Base-by-base conservation (phyloP, 2,329 filamentous ascomycete species). In the Emmonsia crescens region DNA sequence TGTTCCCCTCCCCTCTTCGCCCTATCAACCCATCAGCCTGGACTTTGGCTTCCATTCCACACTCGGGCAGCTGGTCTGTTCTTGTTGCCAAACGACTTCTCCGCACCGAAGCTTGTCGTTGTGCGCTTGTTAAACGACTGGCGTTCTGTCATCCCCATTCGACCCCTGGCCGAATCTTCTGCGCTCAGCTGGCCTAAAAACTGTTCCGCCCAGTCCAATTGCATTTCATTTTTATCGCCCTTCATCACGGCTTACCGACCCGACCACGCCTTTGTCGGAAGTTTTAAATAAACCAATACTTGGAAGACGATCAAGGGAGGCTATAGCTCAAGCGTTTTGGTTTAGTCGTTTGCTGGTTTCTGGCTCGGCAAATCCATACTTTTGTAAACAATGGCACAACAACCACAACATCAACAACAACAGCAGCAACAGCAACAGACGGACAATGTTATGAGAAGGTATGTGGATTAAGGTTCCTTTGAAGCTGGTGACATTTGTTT, bases 361-460 rank as follows among this genome's bases (percentile, higher is more conserved):
- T 59, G 57, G 24, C 52, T 51, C 44, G 33, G 57, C 44, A 19
- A 49, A 16, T 19, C 21, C 42, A 40, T 24, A 52, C 21, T 5
- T 60, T 54, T 48, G 51, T 19, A 54, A 55, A 67, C 29, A 65
- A 81, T 81, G 79, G 71, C 77, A 44, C 75, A 73, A 69, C 79
- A 73, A 69, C 73, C 76, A 66, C 42, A 46, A 9, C 33, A 36
- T n/a, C n/a, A 36, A 38, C 36, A 38, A 14, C 36, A 38, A 14
- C 42, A 46, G 4, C 42, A n/a, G 5, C 42, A 46, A 40, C 75
- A 73, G 68, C 79, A 73, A 68, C 73, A 76, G 66, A 75, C 64
- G 60, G 76, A 80, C 68, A 84, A 84, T 72, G 83, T 85, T 64
- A 86, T 86, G 77, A 81, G 83, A 79, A 86, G 85, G 85, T 88